phyloP scores from a whole-genome alignment of 2,329 filamentous ascomycete genomes.

The Pyricularia grisea region DNA sequence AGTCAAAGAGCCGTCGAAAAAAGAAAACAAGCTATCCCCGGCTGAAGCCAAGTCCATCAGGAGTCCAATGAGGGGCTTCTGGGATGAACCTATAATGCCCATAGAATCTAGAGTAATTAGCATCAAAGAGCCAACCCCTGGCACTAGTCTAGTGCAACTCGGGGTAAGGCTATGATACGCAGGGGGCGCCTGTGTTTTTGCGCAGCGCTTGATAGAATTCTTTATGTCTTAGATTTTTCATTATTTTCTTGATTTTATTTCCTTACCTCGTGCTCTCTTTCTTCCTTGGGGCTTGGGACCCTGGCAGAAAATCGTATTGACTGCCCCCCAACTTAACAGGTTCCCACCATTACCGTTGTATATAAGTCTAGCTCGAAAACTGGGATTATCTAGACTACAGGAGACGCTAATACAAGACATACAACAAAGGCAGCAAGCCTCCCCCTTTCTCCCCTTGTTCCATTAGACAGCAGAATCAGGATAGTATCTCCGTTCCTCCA shows the following conservation, averaged over 20 bases:
- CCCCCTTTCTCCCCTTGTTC: neutral
- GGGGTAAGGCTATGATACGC: neutral
- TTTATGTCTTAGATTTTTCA: neutral
- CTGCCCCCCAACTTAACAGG: neutral
- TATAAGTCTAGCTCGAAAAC: neutral
- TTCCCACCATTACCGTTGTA: neutral
- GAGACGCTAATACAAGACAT: neutral
- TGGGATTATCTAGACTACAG: neutral
- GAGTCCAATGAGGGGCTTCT: no score
- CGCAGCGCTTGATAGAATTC: neutral
- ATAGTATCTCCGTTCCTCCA: neutral
- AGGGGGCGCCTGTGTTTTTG: no score
- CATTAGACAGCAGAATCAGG: neutral
- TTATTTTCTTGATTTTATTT: neutral
- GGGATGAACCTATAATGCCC: neutral
- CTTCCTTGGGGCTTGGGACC: no score
- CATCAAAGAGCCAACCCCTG: neutral
- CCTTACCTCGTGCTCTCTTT: no score
- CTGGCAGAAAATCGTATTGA: neutral
- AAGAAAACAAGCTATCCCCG: no score
- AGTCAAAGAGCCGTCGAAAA: no score
- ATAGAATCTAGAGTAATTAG: neutral
- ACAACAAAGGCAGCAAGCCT: neutral
- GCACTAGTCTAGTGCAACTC: neutral
- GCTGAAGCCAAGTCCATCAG: neutral